Conservation (phyloP, 2,329 filamentous ascomycete genomes). For the Verticillium longisporum region DNA sequence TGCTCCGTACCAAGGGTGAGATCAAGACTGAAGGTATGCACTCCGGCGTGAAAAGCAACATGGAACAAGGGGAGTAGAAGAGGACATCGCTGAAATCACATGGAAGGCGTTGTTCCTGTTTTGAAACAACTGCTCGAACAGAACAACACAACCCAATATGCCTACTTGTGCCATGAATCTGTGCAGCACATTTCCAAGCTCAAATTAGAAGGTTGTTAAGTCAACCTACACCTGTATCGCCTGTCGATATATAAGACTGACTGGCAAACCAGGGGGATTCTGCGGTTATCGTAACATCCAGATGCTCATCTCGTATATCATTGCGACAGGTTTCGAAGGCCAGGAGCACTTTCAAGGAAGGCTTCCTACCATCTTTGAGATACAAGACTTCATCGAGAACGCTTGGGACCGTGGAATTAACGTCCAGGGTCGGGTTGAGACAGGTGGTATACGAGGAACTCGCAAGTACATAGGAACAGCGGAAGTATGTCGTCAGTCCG, state of each 20-base stretch:
- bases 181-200: conserved; percentile 79
- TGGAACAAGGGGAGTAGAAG: not conserved
- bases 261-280: conserved; percentile 59
- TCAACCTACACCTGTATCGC: not conserved
- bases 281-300: conserved; percentile 96
- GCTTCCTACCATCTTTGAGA: conserved; percentile 69
- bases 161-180: conserved; percentile 72
- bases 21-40: conserved; percentile 41
- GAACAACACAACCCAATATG: conserved; percentile 57
- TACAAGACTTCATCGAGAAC: conserved; percentile 80
- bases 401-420: conserved; percentile 89
- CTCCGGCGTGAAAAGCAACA: not conserved
- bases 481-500: conserved; percentile 50
- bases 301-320: conserved; percentile 77
- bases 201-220: conserved; percentile 54
- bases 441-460: conserved; percentile 79
- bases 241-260: not conserved
- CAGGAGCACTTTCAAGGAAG: conserved; percentile 50
- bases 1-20: conserved; percentile 55
- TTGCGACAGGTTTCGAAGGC: conserved; percentile 49
- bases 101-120: conserved; percentile 50
- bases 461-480: conserved; percentile 94
- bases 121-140: conserved; percentile 58
- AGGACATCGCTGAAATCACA: not conserved
- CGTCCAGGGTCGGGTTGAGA: conserved; percentile 65